Percentiles rank a stretch among this genome's conserved stretches.
These are phyloP conservation scores for Chlamydomonas asymmetrica DNA, from an alignment of 139 green algal species.

Conservation along the genomic window DNA sequence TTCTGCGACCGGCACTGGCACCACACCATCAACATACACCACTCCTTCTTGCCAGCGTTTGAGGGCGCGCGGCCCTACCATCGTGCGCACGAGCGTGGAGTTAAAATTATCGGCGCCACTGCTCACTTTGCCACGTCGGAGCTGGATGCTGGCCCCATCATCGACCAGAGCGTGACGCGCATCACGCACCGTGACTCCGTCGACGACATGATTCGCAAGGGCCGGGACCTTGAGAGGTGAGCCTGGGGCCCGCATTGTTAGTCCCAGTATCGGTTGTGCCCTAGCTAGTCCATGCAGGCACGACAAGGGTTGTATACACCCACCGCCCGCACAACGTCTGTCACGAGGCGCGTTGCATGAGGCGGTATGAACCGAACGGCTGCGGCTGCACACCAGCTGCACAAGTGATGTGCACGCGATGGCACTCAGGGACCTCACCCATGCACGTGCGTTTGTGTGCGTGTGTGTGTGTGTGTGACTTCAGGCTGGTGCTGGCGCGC, in stretches of 20 bases:
- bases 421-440: no score
- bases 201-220: slow-evolving; percentile 58
- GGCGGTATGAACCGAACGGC: no score
- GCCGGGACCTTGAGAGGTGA: slow-evolving; percentile 78
- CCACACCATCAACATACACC: slow-evolving; percentile 89
- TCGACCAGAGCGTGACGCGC: slow-evolving; percentile 72
- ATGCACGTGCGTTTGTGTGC: no score
- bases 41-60: slow-evolving; percentile 84
- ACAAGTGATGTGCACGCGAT: no score
- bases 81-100: slow-evolving; percentile 64
- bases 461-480: no score
- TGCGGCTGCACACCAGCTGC: no score
- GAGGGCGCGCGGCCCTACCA: slow-evolving; percentile 69
- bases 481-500: slow-evolving; percentile 71
- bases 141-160: slow-evolving; percentile 56
- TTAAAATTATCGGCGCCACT: slow-evolving; percentile 85
- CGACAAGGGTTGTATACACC: no score
- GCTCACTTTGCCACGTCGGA: slow-evolving; percentile 76
- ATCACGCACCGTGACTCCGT: slow-evolving; percentile 74
- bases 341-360: no score
- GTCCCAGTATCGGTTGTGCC: no score
- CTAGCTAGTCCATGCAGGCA: no score
- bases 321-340: no score
- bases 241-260: no score
- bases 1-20: slow-evolving; percentile 65